Conservation (phyloP, 352 stramenopile species). For the Phytophthora tubulina region DNA sequence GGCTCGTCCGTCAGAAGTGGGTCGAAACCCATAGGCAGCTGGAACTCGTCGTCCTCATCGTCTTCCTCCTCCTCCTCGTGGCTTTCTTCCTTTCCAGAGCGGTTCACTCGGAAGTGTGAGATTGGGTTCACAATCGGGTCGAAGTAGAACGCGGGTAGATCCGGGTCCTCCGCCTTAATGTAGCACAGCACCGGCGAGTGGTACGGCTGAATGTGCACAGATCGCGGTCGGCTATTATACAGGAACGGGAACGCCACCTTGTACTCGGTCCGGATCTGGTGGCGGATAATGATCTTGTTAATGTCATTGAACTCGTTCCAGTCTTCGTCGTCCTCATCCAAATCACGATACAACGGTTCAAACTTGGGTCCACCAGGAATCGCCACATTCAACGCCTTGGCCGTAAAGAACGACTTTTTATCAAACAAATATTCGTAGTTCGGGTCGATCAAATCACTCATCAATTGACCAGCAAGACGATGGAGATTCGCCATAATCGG, state of each 20-base stretch:
- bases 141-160: conserved; percentile 97
- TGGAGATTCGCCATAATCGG: conserved; percentile 99
- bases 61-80: conserved; percentile 66
- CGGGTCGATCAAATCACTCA: conserved; percentile 97
- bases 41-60: conserved; percentile 90
- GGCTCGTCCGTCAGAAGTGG: conserved; percentile 95
- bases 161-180: conserved; percentile 96
- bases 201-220: conserved; percentile 96
- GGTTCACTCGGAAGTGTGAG: conserved; percentile 91
- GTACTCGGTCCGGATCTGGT: conserved; percentile 99
- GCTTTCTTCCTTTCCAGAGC: conserved; percentile 49
- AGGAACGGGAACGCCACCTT: conserved; percentile 99
- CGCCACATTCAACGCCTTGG: conserved; percentile 99
- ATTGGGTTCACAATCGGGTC: conserved; percentile 99
- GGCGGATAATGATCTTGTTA: conserved; percentile 99
- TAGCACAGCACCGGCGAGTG: conserved; percentile 97
- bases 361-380: conserved; percentile 99
- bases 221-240: conserved; percentile 98
- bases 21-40: conserved; percentile 88
- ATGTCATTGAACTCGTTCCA: conserved; percentile 99
- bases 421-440: conserved; percentile 96
- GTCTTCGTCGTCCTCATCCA: conserved; percentile 98
- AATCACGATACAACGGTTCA: conserved; percentile 98
- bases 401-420: conserved; percentile 99
- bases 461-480: conserved; percentile 96